Evolutionary conservation across 257 asterid species (phyloP).

Genomic region (Solanum ossicruentum): DNA sequence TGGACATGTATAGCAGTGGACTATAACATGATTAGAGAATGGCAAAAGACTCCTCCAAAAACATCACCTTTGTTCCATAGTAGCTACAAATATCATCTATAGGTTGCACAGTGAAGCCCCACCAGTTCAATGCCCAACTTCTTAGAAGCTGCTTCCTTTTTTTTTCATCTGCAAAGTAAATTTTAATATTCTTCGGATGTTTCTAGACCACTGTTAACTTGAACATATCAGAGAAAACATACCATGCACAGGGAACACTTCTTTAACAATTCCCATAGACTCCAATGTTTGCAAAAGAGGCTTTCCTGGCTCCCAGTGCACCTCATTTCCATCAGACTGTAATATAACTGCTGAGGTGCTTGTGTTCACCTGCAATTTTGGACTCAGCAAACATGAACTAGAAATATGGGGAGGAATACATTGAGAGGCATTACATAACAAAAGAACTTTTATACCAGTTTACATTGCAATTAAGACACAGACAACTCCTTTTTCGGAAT

Average conservation of each 20-base stretch:
- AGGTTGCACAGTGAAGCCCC: constrained; percentile 78
- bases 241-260: constrained; percentile 93
- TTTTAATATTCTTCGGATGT: neutral
- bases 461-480: neutral
- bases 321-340: constrained; percentile 27
- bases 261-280: constrained; percentile 50
- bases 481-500: neutral
- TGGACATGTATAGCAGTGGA: neutral
- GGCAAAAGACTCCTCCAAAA: neutral
- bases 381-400: neutral
- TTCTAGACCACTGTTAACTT: constrained; percentile 1
- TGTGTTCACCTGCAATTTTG: constrained; percentile 45
- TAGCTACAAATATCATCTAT: constrained; percentile 80
- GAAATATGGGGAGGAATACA: neutral
- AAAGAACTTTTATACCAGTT: neutral
- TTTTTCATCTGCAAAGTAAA: constrained; percentile 46
- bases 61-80: constrained; percentile 69
- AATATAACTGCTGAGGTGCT: constrained; percentile 23
- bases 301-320: constrained; percentile 61
- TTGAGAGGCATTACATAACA: neutral
- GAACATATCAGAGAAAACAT: constrained; percentile 3
- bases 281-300: constrained; percentile 49
- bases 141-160: constrained; percentile 72
- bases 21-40: neutral
- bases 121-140: constrained; percentile 95